Percentiles rank a stretch among this genome's conserved stretches.
phyloP scores from a whole-genome alignment of 306 rosid genomes.

The Vicia sativa region DNA sequence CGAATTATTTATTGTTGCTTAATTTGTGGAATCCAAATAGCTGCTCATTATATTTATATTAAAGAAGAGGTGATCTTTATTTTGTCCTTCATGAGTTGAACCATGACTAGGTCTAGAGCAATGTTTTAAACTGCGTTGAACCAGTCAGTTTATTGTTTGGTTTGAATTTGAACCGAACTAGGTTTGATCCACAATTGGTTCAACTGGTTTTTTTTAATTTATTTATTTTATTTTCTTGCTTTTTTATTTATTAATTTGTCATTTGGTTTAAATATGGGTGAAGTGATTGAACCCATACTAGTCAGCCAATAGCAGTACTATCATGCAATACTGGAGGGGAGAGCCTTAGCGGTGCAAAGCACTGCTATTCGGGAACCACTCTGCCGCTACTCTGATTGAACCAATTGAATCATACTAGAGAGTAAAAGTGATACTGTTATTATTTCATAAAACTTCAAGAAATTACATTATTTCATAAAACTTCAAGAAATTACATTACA shows the following conservation, averaged over 20 bases:
- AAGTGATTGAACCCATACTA: too few relatives aligned
- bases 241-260: background rate
- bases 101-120: background rate
- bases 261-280: background rate
- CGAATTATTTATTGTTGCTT: constrained; percentile 17
- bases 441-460: constrained; percentile 22
- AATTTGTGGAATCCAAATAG: constrained; percentile 26
- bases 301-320: too few relatives aligned
- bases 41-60: constrained; percentile 12
- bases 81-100: constrained; percentile 7
- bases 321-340: too few relatives aligned
- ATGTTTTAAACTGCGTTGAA: background rate
- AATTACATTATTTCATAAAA: constrained; percentile 33
- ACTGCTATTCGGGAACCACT: too few relatives aligned
- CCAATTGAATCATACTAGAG: too few relatives aligned
- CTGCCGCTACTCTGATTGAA: too few relatives aligned
- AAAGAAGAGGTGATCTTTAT: constrained; percentile 6
- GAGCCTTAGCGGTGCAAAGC: too few relatives aligned
- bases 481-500: constrained; percentile 10
- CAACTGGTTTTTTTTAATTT: background rate
- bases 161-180: background rate
- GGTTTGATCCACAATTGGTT: background rate
- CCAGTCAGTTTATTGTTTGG: background rate
- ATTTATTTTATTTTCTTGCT: background rate
- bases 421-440: constrained; percentile 29